Conservation (phyloP, 116 monocot species). For the Zostera marina region DNA sequence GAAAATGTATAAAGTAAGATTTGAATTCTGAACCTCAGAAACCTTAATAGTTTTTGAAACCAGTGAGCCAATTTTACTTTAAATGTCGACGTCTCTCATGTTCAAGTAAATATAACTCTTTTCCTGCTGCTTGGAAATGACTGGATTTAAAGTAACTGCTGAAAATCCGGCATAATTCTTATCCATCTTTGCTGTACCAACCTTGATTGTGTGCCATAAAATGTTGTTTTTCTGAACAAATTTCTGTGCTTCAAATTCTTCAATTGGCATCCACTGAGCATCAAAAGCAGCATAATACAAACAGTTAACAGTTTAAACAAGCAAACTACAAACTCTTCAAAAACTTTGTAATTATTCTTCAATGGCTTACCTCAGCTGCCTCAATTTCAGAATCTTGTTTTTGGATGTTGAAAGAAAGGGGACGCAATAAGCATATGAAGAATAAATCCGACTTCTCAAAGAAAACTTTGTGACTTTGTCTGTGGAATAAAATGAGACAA, state of each 20-base stretch:
- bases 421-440: conserved; percentile 66
- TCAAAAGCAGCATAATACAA: not conserved
- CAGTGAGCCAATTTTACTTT: too few species aligned
- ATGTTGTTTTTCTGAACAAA: conserved; percentile 12
- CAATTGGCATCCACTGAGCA: conserved; percentile 19
- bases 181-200: conserved; percentile 10
- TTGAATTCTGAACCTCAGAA: too few species aligned
- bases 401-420: conserved; percentile 65
- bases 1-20: too few species aligned
- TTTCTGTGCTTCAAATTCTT: conserved; percentile 13
- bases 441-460: conserved; percentile 95
- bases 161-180: conserved; percentile 13
- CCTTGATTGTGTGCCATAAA: conserved; percentile 4
- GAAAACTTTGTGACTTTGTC: conserved; percentile 78
- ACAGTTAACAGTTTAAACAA: not conserved
- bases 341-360: too few species aligned
- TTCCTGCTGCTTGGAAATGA: conserved; percentile 9
- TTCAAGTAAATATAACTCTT: conserved; percentile 12
- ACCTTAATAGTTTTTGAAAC: too few species aligned
- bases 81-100: conserved; percentile 8
- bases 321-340: not conserved
- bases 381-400: conserved; percentile 91
- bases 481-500: conserved; percentile 16
- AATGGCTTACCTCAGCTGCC: conserved; percentile 49
- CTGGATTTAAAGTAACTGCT: conserved; percentile 6